A percentile compares a stretch with the other conserved stretches of the same genome.
Evolutionary conservation across 2,329 filamentous ascomycete genomes (phyloP).

Genomic region (Aplosporella prunicola): DNA sequence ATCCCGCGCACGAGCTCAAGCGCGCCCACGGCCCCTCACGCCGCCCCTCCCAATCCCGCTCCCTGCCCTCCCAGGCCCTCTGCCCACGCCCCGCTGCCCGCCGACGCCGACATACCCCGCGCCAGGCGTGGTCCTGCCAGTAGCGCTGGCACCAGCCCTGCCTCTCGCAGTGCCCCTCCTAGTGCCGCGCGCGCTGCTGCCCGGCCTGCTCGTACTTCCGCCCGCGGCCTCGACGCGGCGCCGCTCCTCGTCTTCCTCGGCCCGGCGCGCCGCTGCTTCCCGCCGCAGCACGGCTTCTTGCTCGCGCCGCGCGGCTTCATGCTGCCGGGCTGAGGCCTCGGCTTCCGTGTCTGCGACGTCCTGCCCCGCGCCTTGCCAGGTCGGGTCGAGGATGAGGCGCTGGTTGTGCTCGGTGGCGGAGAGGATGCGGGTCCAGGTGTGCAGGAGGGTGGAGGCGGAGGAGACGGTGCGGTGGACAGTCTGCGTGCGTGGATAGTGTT

Average conservation of each 20-base stretch:
- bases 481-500: slow-evolving; percentile 33
- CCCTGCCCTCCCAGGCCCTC: slow-evolving; percentile 5
- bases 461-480: slow-evolving; percentile 78
- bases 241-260: slow-evolving; percentile 44
- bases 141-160: slow-evolving; percentile 2
- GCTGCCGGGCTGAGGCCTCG: slow-evolving; percentile 62
- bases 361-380: slow-evolving; percentile 81
- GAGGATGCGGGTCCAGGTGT: slow-evolving; percentile 92
- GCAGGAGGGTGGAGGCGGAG: slow-evolving; percentile 79
- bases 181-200: slow-evolving; percentile 27
- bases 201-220: slow-evolving; percentile 31
- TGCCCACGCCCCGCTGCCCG: slow-evolving; percentile 41
- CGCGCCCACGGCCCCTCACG: slow-evolving; percentile 3
- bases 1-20: no score
- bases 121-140: slow-evolving; percentile 19
- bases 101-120: slow-evolving; percentile 34
- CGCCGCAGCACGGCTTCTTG: slow-evolving; percentile 69
- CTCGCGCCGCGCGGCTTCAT: slow-evolving; percentile 66
- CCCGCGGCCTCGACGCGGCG: slow-evolving; percentile 52
- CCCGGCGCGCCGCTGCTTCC: slow-evolving; percentile 53
- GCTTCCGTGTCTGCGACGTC: slow-evolving; percentile 81
- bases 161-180: slow-evolving; percentile 22
- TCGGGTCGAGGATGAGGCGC: slow-evolving; percentile 74
- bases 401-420: slow-evolving; percentile 98
- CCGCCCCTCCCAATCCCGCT: slow-evolving; percentile 6